These are phyloP conservation scores for Citrus medica DNA, from an alignment of 345 rosid genomes.

Conservation along the genomic window DNA sequence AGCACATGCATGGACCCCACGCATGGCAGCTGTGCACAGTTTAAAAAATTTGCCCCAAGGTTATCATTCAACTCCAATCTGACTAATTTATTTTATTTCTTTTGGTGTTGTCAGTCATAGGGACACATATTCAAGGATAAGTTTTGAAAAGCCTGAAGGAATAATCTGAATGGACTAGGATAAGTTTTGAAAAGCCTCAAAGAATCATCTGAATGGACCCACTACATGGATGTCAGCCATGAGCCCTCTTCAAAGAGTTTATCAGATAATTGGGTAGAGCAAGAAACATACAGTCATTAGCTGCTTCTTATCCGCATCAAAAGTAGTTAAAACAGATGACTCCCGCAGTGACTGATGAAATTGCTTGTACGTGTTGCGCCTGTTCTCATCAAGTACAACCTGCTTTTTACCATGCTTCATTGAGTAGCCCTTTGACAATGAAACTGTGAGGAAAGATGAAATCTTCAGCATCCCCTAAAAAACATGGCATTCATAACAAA, in stretches of 20 bases:
- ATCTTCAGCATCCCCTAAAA: slow-evolving; percentile 7
- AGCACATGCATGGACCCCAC: neutral
- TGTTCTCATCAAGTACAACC: slow-evolving; percentile 40
- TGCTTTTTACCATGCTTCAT: slow-evolving; percentile 48
- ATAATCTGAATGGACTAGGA: neutral
- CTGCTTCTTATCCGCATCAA: slow-evolving; percentile 52
- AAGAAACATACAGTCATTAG: slow-evolving; percentile 44
- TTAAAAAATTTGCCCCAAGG: neutral
- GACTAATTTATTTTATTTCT: neutral
- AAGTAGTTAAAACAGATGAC: slow-evolving; percentile 39
- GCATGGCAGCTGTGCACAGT: slow-evolving; percentile 2
- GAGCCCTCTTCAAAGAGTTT: slow-evolving; percentile 10
- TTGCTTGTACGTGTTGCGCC: slow-evolving; percentile 56
- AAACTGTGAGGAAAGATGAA: slow-evolving; percentile 32
- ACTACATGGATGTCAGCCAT: neutral
- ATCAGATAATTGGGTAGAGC: slow-evolving; percentile 11
- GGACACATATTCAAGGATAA: neutral
- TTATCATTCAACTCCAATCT: neutral
- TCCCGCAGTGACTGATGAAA: slow-evolving; percentile 25
- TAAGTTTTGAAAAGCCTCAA: neutral
- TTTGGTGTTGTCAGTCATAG: neutral
- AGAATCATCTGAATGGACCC: neutral
- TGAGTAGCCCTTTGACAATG: slow-evolving; percentile 35
- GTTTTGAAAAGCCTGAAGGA: neutral
- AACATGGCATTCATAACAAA: neutral